Conservation (phyloP, 2,329 filamentous ascomycete genomes). For the Waltergamsia citrina region DNA sequence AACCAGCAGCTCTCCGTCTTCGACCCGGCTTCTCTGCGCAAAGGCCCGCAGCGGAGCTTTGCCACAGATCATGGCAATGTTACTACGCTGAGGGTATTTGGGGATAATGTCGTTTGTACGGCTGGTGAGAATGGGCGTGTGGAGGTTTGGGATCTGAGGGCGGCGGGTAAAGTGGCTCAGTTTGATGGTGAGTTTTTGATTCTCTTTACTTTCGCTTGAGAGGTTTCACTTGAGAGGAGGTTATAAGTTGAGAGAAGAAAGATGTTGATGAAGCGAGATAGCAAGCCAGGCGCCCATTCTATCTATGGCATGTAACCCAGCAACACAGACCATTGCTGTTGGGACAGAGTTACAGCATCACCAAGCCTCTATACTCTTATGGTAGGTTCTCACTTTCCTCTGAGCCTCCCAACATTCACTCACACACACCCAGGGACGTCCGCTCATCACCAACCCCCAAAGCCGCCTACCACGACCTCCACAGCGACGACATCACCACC, state of each 20-base stretch:
- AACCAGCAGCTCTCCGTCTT: constrained; percentile 62
- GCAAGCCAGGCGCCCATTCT: constrained; percentile 44
- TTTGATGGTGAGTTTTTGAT: constrained; percentile 30
- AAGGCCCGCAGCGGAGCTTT: constrained; percentile 36
- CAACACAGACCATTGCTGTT: constrained; percentile 52
- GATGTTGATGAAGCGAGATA: no score
- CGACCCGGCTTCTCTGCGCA: constrained; percentile 45
- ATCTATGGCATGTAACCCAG: constrained; percentile 52
- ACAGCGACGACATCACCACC: constrained; percentile 59
- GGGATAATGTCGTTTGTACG: constrained; percentile 51
- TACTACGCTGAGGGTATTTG: constrained; percentile 48
- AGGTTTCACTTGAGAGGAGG: constrained; percentile 1
- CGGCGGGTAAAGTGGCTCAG: constrained; percentile 29
- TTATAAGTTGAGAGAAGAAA: background rate
- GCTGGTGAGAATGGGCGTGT: constrained; percentile 64
- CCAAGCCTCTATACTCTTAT: constrained; percentile 51
- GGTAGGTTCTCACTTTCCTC: constrained; percentile 28
- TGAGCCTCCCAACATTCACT: background rate
- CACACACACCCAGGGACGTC: constrained; percentile 39
- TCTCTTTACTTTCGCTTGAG: background rate
- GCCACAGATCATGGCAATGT: constrained; percentile 51
- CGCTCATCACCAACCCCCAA: constrained; percentile 35
- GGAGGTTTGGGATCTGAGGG: constrained; percentile 55
- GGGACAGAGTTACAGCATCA: constrained; percentile 65
- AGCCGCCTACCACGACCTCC: constrained; percentile 52